Base-by-base conservation (phyloP, 2,329 filamentous ascomycete species). In the Coniochaeta sp. region DNA sequence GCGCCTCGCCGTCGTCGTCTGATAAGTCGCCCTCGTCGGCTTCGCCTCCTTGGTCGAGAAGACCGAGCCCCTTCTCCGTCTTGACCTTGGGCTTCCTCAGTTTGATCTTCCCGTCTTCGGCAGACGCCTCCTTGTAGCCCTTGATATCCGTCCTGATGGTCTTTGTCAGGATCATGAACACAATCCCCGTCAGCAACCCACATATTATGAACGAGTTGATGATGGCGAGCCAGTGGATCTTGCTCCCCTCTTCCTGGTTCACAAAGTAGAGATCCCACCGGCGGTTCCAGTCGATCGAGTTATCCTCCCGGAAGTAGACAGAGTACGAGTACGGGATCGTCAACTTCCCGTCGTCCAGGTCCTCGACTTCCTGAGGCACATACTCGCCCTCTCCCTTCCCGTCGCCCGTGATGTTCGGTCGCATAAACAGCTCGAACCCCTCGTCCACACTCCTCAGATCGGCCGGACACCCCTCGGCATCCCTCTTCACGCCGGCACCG, bases 191-290 rank as follows among this genome's bases (percentile, higher is more conserved):
- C 47, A 96, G 77, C 38, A 95, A 78, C 7, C 88, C 88, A 57
- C 89, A 90, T 65, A 96, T 95, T 65, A 92, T 88, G 64, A 96
- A 74, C 0, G 91, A 95, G 75, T 96, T 96, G 72, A 95, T 74
- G 64, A 96, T 93, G 38, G 91, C 91, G 60, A 96, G 80, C 90
- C 91, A 96, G 71, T 96, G 91, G 26, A 93, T 90, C 70, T 86
- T 87, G 28, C 85, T 87, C 54, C 89, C 89, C 65, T 93, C 90
- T 61, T 91, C 88, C 70, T 95, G 90, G 71, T 93, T 92, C 62
- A 89, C 89, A 75, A 96, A 96, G 73, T 96, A 96, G 59, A 93
- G 77, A 68, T 96, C 90, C 91, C 92, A 96, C 59, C 91, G 84
- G 66, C 88, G 90, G 60, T 81, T 79, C 92, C 92, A 96, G 64